These are phyloP conservation scores for Suhomyces bribrorum DNA, from an alignment of 1,139 yeast genomes.

Conservation along the genomic window DNA sequence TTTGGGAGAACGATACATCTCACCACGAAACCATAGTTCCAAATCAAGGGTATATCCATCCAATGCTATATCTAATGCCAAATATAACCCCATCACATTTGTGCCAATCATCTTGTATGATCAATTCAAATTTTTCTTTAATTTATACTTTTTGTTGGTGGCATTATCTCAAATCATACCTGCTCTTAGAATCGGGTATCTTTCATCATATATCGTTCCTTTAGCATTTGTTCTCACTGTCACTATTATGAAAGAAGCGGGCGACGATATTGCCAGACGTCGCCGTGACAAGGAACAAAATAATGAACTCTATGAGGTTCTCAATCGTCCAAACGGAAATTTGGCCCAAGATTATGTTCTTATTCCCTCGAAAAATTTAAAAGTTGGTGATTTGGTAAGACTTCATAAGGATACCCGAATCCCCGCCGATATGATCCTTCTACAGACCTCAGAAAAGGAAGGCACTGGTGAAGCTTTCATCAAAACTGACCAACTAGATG, in stretches of 20 bases:
- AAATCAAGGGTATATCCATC: slow-evolving; percentile 50
- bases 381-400: slow-evolving; percentile 85
- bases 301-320: slow-evolving; percentile 74
- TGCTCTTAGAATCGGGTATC: slow-evolving; percentile 85
- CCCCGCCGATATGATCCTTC: slow-evolving; percentile 88
- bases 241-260: slow-evolving; percentile 94
- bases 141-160: slow-evolving; percentile 85
- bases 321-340: slow-evolving; percentile 36
- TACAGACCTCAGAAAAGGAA: slow-evolving; percentile 75
- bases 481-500: slow-evolving; percentile 96
- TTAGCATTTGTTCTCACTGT: slow-evolving; percentile 87
- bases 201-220: slow-evolving; percentile 92
- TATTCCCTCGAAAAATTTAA: slow-evolving; percentile 64
- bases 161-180: slow-evolving; percentile 96
- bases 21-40: slow-evolving; percentile 36
- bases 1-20: slow-evolving; percentile 32
- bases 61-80: slow-evolving; percentile 91
- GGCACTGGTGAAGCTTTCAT: slow-evolving; percentile 84
- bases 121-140: slow-evolving; percentile 96
- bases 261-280: slow-evolving; percentile 89
- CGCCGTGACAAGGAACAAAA: slow-evolving; percentile 90
- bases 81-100: slow-evolving; percentile 85
- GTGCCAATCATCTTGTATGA: slow-evolving; percentile 87
- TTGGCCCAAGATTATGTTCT: slow-evolving; percentile 32
- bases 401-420: slow-evolving; percentile 80